Evolutionary conservation across 2,329 filamentous ascomycete genomes (phyloP), one percentile per base, ranked within the genome.

Genomic region (Cytospora piceae): DNA sequence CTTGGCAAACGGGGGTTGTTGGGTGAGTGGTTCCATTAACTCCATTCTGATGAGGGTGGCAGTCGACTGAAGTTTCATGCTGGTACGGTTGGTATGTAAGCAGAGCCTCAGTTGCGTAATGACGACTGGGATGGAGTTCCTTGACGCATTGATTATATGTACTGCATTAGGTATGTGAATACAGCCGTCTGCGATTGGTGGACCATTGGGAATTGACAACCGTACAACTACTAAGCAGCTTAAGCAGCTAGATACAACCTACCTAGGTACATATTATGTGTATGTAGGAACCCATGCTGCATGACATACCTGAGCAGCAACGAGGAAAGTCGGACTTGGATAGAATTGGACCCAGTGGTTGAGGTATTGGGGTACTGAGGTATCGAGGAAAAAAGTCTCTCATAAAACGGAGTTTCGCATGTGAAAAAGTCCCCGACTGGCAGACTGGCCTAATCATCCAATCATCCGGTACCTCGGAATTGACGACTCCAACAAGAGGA

Each of bases 31-130:
- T 34, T 34, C 4, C 8, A 12, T 34, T 11, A 2, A 37, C 34
- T 37, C 34, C 34, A 37, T 37, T 37, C 12, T 12, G 11, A 6
- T 34, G 12, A 52, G 54, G 24, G 42, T 57, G 42, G 60, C 53
- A 42, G 60, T 63, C 60, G 60, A 51, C 53, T 63, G 60, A 27
- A 15, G 31, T n/a, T n/a, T 17, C 37, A 51, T 56, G 55, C 51
- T 37, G 27, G 27, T n/a, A 14, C n/a, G 37, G 20, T n/a, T 31
- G 6, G 31, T 62, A 32, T 61, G 46, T 49, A 22, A 2, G 46
- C n/a, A 49, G 46, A 24, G 46, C 46, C n/a, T 24, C 46, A 24
- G 20, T 49, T 49, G 46, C 46, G 46, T 49, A 49, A 46, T 46
- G 12, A 24, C 20, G 34, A 34, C 37, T 17, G 37, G 37, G 14